Evolutionary conservation across 2,329 filamentous ascomycete genomes (phyloP), one percentile per base, ranked within the genome.

Genomic region (Knufia fluminis): DNA sequence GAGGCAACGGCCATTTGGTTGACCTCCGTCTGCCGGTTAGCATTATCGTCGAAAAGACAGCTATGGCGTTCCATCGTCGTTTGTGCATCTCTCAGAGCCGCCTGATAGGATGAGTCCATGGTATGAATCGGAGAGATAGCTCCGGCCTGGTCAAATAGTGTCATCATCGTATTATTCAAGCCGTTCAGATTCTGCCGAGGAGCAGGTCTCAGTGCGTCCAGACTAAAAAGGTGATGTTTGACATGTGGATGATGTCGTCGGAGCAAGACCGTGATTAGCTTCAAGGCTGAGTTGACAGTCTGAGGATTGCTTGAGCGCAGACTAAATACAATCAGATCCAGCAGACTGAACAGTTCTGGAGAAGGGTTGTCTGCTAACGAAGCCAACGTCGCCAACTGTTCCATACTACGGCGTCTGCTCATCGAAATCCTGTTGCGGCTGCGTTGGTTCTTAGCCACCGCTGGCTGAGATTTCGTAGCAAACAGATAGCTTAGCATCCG

Each of bases 401-500:
- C 86, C 66, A 97, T 77, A 0, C 91, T 96, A 66, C 91, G 94
- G 49, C 90, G 81, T 61, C 90, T 85, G 56, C 86, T 85, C 7
- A 68, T 60, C 2, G 70, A 72, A 66, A 72, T 68, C 19, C 68
- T 62, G 48, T 85, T 78, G 40, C 82, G 80, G 55, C 31, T 82
- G 85, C 16, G 79, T 78, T 1, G 69, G 69, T 43, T 63, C 63
- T 51, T 55, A 64, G 52, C 70, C 71, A 39, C 61, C 58, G 23
- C 60, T 54, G 40, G 60, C 53, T 44, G 55, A 39, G 46, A 39
- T 43, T 53, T 58, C 7, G 95, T 77, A 14, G 87, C 91, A 24
- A 98, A 74, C 1, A 98, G 77, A 64, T 97, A 98, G 57, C 90
- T 86, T 4, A 98, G 77, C 47, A 97, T 92, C 52, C 95, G 83